Base-by-base conservation (phyloP, 345 rosid genomes). In the Microthlaspi erraticum region DNA sequence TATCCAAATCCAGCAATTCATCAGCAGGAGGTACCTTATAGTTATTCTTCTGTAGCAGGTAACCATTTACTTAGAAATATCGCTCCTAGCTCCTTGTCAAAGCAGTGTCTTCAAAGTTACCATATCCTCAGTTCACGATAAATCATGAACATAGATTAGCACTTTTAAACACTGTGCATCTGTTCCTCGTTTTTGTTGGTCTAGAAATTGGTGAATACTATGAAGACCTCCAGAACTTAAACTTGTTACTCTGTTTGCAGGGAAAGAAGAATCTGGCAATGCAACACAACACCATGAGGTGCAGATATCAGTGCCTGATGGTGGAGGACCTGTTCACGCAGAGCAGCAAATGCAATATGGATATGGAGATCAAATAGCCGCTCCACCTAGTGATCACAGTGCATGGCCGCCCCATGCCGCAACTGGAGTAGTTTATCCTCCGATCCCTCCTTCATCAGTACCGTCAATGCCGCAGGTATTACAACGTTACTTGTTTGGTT, bases 21-120 rank as follows among this genome's bases (percentile, higher is more conserved):
- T 88, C 92, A 71, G 97, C 99, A 92, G 98, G 99, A 95, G 98
- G 99, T 92, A 95, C 88, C 99, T 95, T 95, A 89, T 92, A 88
- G 98, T 92, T 90, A 95, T 95, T 95, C 98, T 88, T 88, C 99
- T 81, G 87, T 86, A 80, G 71, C 99, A 95, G 99, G 98, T 95
- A 95, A 95, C 84, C 61, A 76, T 83, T 86, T 79, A 82, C 84
- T 82, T 78, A 72, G 83, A 73, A 75, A n/a, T 77, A 80, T 80
- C 78, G 77, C 50, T 79, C 72, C n/a, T 81, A 83, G 81, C 82
- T 79, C 80, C 78, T 85, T 63, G 77, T 83, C 81, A 78, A 83
- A n/a, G 82, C 81, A 70, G 17, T 51, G 20, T 58, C 49, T 52
- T 60, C 64, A 26, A 20, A 53, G 44, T 67, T 50, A 14, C 20